A percentile compares a stretch with the other conserved stretches of the same genome.
phyloP scores from a whole-genome alignment of 2,329 filamentous ascomycete genomes.

The Amphichorda felina region DNA sequence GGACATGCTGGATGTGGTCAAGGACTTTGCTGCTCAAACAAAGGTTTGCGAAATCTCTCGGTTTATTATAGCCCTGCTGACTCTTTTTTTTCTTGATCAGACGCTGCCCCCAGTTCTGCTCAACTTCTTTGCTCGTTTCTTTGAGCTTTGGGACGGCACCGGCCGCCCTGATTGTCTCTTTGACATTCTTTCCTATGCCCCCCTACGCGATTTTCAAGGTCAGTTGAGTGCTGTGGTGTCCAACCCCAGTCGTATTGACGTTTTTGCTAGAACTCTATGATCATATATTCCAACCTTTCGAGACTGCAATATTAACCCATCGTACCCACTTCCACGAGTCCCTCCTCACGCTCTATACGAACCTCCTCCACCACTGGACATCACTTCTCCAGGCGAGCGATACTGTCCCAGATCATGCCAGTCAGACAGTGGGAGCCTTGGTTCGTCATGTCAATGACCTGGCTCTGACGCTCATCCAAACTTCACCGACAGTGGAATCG shows the following conservation, averaged over 20 bases:
- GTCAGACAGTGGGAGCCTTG: slow-evolving; percentile 26
- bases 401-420: slow-evolving; percentile 19
- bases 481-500: slow-evolving; percentile 26
- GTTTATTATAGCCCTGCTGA: neutral
- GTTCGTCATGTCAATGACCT: slow-evolving; percentile 41
- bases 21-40: slow-evolving; percentile 41
- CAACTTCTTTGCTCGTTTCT: slow-evolving; percentile 37
- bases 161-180: slow-evolving; percentile 42
- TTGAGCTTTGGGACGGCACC: slow-evolving; percentile 50
- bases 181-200: slow-evolving; percentile 42
- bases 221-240: slow-evolving; percentile 5
- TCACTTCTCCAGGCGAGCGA: slow-evolving; percentile 28
- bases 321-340: slow-evolving; percentile 38
- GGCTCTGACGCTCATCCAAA: slow-evolving; percentile 47
- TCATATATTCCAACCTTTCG: slow-evolving; percentile 37
- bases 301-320: slow-evolving; percentile 36
- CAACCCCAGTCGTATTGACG: slow-evolving; percentile 5
- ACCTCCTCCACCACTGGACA: slow-evolving; percentile 51
- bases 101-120: slow-evolving; percentile 35
- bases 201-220: slow-evolving; percentile 46
- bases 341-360: slow-evolving; percentile 56
- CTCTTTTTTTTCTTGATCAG: slow-evolving; percentile 13
- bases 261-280: slow-evolving; percentile 32
- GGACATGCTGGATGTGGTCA: slow-evolving; percentile 43
- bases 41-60: slow-evolving; percentile 31